A percentile compares a stretch with the other conserved stretches of the same genome.
These are phyloP conservation scores for Teratosphaeria pseudoeucalypti DNA, from an alignment of 2,329 filamentous ascomycete species.

Conservation along the genomic window DNA sequence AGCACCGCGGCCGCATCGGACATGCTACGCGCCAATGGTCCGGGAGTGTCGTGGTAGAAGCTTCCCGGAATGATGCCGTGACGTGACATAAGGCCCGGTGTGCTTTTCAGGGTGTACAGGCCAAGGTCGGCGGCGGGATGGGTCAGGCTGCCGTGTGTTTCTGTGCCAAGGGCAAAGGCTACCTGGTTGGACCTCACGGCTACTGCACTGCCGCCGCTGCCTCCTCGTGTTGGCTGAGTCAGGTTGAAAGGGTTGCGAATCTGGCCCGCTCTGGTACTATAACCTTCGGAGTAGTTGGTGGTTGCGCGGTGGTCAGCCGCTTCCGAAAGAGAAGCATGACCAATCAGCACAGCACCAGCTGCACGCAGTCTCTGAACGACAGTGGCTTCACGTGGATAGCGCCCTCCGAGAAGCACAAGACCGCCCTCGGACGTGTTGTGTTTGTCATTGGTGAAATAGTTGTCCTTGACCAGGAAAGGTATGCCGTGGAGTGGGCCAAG, in stretches of 20 bases:
- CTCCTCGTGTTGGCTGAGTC: not conserved
- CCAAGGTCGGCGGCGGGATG: not conserved
- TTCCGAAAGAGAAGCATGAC: not conserved
- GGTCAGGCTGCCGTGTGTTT: not conserved
- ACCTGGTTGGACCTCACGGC: not conserved
- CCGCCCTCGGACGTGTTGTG: not conserved
- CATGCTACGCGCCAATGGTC: not conserved
- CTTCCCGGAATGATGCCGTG: not conserved
- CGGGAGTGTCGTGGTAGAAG: not conserved
- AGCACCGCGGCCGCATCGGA: not conserved
- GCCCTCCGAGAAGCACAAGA: not conserved
- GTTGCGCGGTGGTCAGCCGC: not conserved
- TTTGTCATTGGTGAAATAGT: not conserved
- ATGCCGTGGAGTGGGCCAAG: conserved; percentile 38
- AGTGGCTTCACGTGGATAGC: not conserved
- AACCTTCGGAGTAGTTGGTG: not conserved
- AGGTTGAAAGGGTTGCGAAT: not conserved
- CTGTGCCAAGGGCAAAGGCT: not conserved
- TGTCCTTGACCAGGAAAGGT: conserved; percentile 2
- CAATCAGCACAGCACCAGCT: not conserved
- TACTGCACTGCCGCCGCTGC: not conserved
- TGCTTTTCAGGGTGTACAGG: not conserved
- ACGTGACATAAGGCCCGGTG: not conserved
- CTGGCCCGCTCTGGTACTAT: not conserved
- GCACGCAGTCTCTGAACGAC: not conserved